Percentiles rank a stretch among this genome's conserved stretches.
Evolutionary conservation across 371 early-diverging fungal genomes (phyloP).

Genomic region (Zopfochytrium polystomum): DNA sequence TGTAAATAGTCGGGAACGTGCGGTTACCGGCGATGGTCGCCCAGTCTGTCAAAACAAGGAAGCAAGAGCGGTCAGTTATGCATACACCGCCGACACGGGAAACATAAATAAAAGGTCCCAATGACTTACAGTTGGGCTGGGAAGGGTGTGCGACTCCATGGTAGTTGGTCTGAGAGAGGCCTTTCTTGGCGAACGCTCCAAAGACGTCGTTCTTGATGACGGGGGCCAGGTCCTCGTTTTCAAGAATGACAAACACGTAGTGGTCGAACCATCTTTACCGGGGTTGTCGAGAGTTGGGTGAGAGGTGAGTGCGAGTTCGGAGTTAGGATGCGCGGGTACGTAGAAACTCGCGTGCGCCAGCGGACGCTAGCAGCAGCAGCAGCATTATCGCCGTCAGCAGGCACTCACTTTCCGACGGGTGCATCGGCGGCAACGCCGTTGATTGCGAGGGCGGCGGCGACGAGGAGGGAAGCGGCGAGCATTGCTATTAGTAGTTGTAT

Average conservation of each 20-base stretch:
- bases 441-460: no score
- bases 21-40: constrained; percentile 48
- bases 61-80: not conserved
- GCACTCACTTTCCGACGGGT: no score
- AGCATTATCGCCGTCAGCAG: no score
- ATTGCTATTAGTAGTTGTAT: no score
- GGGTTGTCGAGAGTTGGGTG: constrained; percentile 2
- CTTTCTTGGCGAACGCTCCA: constrained; percentile 24
- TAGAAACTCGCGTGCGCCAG: no score
- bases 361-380: no score
- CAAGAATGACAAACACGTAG: constrained; percentile 49
- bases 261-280: constrained; percentile 38
- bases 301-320: not conserved
- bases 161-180: constrained; percentile 46
- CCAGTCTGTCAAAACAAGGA: not conserved
- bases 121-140: constrained; percentile 47
- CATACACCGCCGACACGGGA: constrained; percentile 1
- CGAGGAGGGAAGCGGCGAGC: no score
- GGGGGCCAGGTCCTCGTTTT: constrained; percentile 47
- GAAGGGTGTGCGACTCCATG: constrained; percentile 37
- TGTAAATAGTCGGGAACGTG: constrained; percentile 47
- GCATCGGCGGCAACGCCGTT: no score
- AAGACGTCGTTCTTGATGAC: constrained; percentile 40
- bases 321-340: not conserved
- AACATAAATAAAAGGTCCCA: no score